phyloP scores from a whole-genome alignment of 805 yeast species.

The Myxozyma geophila region DNA sequence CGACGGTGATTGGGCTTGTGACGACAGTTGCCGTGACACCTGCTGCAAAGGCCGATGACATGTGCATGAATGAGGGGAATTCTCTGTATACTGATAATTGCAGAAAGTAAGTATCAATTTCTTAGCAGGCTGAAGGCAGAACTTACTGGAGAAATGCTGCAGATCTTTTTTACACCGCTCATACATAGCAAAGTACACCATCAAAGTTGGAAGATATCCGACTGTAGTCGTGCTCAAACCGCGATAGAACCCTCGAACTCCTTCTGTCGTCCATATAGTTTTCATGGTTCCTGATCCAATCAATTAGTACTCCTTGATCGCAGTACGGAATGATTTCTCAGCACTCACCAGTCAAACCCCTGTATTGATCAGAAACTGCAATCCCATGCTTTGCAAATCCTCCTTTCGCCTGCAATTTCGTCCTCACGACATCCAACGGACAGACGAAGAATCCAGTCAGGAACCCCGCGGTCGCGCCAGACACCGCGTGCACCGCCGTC shows the following conservation, averaged over 20 bases:
- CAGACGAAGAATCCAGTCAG: slow-evolving; percentile 87
- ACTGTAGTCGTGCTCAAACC: slow-evolving; percentile 90
- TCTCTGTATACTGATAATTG: slow-evolving; percentile 40
- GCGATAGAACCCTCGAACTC: slow-evolving; percentile 78
- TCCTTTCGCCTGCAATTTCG: slow-evolving; percentile 92
- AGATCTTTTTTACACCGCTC: slow-evolving; percentile 70
- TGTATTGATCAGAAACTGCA: slow-evolving; percentile 15
- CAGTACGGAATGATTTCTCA: too few relatives aligned
- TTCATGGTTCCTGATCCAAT: slow-evolving; percentile 56
- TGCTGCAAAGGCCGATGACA: slow-evolving; percentile 75
- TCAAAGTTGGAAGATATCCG: slow-evolving; percentile 98
- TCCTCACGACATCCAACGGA: slow-evolving; percentile 96
- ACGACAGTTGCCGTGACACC: slow-evolving; percentile 81
- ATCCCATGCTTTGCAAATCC: slow-evolving; percentile 42
- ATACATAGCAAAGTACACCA: slow-evolving; percentile 88
- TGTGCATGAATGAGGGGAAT: slow-evolving; percentile 47
- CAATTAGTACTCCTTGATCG: background rate
- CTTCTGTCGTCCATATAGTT: slow-evolving; percentile 75
- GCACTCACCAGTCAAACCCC: slow-evolving; percentile 19
- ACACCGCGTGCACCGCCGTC: slow-evolving; percentile 56
- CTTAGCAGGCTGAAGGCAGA: too few relatives aligned
- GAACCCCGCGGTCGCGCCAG: slow-evolving; percentile 93
- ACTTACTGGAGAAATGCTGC: slow-evolving; percentile 43
- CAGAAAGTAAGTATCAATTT: background rate
- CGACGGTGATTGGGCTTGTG: slow-evolving; percentile 97